Base-by-base conservation (phyloP, 1,284 basidiomycete species). In the Peniophora sp. region DNA sequence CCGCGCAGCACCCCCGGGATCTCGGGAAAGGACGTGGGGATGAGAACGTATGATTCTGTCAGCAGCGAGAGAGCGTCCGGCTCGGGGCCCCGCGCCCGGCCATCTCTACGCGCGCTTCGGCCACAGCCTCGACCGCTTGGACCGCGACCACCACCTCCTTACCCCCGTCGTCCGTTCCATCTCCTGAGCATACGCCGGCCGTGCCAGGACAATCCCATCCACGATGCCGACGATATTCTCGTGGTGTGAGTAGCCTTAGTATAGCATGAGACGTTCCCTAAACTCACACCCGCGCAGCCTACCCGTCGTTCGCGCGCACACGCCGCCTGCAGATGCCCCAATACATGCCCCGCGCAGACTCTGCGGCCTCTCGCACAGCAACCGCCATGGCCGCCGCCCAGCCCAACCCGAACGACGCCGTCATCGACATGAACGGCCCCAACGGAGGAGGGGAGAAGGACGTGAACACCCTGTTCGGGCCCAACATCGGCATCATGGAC, bases 401-500 rank as follows among this genome's bases (percentile, higher is more conserved):
- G 47, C 50, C 54, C 24, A 60, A 68, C 64, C 45, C 58, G 55
- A 14, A 57, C 60, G 53, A 60, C 22, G 42, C 46, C 6, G 49
- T 52, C 44, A 49, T 48, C 17, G 49, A 52, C 53, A 57, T 51
- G 56, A 48, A 54, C 36, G 49, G 60, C 42, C 34, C 48, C 10
- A 51, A 48, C 3, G 11, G 23, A 18, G 45, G 36, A 20, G 47
- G 69, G 52, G 69, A 73, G 47, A 74, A 72, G 59, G 75, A 76
- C 55, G 68, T 75, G 32, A 77, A 81, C 60, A 81, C 78, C 1
- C 75, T 85, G 45, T 85, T 85, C 58, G 82, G 82, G 0, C 82
- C 82, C 8, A 79, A 80, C 62, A 80, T 85, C 36, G 83, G 83
- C 15, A 74, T 79, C 56, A 73, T 74, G 24, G 67, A 61, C 54